Base-by-base conservation (phyloP, 2,329 filamentous ascomycete species). In the Colletotrichum spaethianum region DNA sequence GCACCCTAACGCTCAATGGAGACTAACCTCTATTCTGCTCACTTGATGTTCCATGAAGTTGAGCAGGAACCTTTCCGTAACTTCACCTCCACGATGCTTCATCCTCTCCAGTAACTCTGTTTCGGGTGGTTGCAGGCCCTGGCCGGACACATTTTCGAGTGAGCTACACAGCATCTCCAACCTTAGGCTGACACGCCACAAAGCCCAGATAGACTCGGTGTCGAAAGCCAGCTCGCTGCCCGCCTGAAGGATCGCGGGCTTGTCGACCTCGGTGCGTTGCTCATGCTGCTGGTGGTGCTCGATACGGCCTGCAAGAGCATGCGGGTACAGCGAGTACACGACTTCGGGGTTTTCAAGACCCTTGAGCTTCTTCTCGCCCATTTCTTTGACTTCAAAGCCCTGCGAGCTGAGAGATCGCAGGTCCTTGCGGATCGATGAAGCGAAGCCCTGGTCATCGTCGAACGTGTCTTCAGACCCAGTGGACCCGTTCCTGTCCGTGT, bases 301-400 rank as follows among this genome's bases (percentile, higher is more conserved):
- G 72, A 95, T 92, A 73, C 96, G 93, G 48, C 94, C 94, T 16
- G 93, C 91, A 40, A 99, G 89, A 0, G 93, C 90, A 80, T 98
- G 95, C 2, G 96, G 96, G 80, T 98, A 99, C 80, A 99, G 93
- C 70, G 97, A 92, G 83, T 98, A 98, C 76, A 99, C 93, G 73
- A 95, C 93, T 81, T 99, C 96, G 0, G 96, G 96, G 79, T 99
- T 99, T 82, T 99, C 96, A 16, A 99, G 91, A 38, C 96, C 96
- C 83, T 99, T 99, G 68, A 99, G 88, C 79, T 98, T 98, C 76
- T 93, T 93, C 82, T 98, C 95, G 60, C 96, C 96, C 80, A 98
- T 93, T 78, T 98, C 95, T 82, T 98, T 98, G 79, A 98, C 95
- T 80, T 98, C 94, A 78, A 98, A 99, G 9, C 96, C 96, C 82